Evolutionary conservation across 139 green algal genomes (phyloP).

Genomic region (Closterium sp.): DNA sequence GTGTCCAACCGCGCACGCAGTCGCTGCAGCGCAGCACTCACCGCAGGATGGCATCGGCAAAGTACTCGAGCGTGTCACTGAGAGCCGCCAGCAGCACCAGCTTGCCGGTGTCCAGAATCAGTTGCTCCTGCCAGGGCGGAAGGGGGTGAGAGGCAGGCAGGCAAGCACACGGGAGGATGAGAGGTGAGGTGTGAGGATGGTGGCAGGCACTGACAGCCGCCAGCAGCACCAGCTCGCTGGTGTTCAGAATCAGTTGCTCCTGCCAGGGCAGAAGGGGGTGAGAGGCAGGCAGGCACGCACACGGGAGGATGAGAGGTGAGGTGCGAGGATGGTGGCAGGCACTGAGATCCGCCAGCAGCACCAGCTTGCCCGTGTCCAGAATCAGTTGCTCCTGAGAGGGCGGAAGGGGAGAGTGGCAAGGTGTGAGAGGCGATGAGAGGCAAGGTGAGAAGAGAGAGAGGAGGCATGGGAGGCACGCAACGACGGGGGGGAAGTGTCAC

Average conservation of each 20-base stretch:
- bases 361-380: slow-evolving; percentile 13
- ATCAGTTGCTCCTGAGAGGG: slow-evolving; percentile 39
- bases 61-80: slow-evolving; percentile 43
- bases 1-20: background rate
- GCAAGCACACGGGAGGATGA: no score
- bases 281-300: no score
- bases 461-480: no score
- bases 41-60: slow-evolving; percentile 35
- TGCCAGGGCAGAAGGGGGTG: background rate
- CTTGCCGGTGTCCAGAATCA: slow-evolving; percentile 32
- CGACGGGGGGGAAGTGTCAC: no score
- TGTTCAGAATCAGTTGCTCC: slow-evolving; percentile 43
- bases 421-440: no score
- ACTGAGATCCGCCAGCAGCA: slow-evolving; percentile 34
- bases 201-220: background rate
- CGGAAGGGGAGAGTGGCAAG: no score
- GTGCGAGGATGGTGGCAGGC: no score
- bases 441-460: no score
- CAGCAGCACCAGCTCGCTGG: slow-evolving; percentile 24
- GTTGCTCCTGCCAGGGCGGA: background rate
- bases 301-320: no score
- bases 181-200: no score
- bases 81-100: slow-evolving; percentile 41
- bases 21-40: background rate
- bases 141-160: no score